phyloP scores from a whole-genome alignment of 306 rosid species.

The Sechiopsis laciniata region DNA sequence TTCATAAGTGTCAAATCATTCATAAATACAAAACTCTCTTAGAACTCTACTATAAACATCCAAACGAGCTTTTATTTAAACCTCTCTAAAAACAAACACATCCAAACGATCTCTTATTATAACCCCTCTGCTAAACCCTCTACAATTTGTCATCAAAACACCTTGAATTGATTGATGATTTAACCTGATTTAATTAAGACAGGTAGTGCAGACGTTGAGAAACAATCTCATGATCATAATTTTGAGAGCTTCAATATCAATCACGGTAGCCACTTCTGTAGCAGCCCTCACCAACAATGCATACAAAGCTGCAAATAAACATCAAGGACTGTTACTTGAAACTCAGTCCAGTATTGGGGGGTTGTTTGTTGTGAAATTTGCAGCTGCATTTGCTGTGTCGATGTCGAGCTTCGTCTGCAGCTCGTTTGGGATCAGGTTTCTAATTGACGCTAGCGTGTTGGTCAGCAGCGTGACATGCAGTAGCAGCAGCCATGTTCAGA shows the following conservation, averaged over 20 bases:
- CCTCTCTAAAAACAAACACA: too few species aligned
- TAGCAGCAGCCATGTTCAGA: slow-evolving; percentile 20
- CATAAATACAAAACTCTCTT: too few species aligned
- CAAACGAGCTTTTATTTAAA: too few species aligned
- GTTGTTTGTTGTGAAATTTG: slow-evolving; percentile 45
- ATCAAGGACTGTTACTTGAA: too few species aligned
- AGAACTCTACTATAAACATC: too few species aligned
- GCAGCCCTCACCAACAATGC: slow-evolving; percentile 52
- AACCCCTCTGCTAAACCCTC: too few species aligned
- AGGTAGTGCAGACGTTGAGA: slow-evolving; percentile 66
- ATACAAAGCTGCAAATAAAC: slow-evolving; percentile 28
- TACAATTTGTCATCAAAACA: too few species aligned
- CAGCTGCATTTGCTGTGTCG: slow-evolving; percentile 45
- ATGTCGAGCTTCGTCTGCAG: slow-evolving; percentile 63
- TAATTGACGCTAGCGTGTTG: slow-evolving; percentile 51
- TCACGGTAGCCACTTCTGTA: slow-evolving; percentile 37
- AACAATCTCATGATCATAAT: slow-evolving; percentile 58
- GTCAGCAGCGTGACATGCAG: slow-evolving; percentile 24
- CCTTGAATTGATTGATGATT: too few species aligned
- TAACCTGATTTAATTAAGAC: too few species aligned
- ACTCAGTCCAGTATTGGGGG: too few species aligned
- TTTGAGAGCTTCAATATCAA: slow-evolving; percentile 50
- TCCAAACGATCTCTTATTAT: too few species aligned
- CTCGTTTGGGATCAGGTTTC: slow-evolving; percentile 54
- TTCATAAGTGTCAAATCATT: too few species aligned